Conservation (phyloP, 495 filamentous ascomycete species). For the Acidiella bohemica region DNA sequence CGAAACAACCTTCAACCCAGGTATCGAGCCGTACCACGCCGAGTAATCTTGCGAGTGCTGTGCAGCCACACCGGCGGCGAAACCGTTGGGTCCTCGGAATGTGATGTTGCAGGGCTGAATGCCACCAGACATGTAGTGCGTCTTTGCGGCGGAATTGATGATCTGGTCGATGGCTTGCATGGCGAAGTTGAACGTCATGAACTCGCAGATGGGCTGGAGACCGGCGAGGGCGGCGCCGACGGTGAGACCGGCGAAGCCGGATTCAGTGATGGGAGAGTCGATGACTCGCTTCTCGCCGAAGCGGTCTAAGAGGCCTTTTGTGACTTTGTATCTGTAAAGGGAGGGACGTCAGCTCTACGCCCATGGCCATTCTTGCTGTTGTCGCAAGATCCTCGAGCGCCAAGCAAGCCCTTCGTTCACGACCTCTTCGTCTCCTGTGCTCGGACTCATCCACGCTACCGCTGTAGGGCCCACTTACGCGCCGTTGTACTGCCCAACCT, state of each 20-base stretch:
- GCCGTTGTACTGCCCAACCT: constrained; percentile 98
- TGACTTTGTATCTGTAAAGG: constrained; percentile 75
- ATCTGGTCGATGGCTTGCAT: constrained; percentile 99
- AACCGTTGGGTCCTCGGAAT: constrained; percentile 97
- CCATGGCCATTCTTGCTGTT: not conserved
- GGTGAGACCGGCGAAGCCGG: constrained; percentile 82
- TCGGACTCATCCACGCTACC: too few relatives aligned
- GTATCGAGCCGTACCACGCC: constrained; percentile 96
- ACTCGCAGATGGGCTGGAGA: constrained; percentile 89
- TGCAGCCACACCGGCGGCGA: constrained; percentile 86
- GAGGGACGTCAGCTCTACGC: constrained; percentile 4
- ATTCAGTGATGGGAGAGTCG: constrained; percentile 96
- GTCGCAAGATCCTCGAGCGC: too few relatives aligned
- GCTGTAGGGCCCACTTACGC: constrained; percentile 51
- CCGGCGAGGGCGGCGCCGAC: constrained; percentile 90
- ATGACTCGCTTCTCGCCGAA: constrained; percentile 97
- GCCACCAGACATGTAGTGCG: constrained; percentile 98
- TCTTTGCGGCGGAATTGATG: constrained; percentile 98
- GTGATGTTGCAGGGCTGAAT: constrained; percentile 99
- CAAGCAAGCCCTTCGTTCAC: too few relatives aligned
- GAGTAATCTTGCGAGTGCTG: constrained; percentile 98
- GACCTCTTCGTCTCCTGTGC: too few relatives aligned
- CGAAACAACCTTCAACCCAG: constrained; percentile 88
- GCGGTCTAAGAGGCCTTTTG: constrained; percentile 87
- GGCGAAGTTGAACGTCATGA: constrained; percentile 99